Evolutionary conservation across 2,329 filamentous ascomycete species (phyloP).

Genomic region (Ophiostoma sp.): DNA sequence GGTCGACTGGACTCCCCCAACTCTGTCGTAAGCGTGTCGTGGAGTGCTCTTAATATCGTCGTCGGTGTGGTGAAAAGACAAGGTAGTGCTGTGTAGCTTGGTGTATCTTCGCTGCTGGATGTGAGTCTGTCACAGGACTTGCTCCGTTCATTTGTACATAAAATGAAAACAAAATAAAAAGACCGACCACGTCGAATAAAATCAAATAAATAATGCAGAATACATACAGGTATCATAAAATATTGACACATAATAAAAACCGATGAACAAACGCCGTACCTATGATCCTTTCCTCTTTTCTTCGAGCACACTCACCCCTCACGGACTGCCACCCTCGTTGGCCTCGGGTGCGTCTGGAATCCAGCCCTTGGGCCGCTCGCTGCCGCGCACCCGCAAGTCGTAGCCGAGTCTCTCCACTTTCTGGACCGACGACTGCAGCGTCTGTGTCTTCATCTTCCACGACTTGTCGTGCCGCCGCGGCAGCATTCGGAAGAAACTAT

Average conservation of each 20-base stretch:
- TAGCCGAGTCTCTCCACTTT: conserved; percentile 94
- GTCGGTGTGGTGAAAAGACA: background rate
- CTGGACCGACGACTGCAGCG: conserved; percentile 83
- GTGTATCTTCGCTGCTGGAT: background rate
- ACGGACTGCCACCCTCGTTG: conserved; percentile 4
- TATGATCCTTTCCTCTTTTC: background rate
- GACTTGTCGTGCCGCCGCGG: conserved; percentile 57
- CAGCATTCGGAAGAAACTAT: conserved; percentile 74
- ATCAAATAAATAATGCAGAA: background rate
- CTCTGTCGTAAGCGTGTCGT: conserved; percentile 35
- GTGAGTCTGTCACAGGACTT: background rate
- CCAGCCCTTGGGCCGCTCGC: conserved; percentile 89
- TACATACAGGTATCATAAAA: background rate
- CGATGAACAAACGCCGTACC: background rate
- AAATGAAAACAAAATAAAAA: background rate
- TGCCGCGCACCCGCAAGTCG: conserved; percentile 80
- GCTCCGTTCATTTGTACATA: conserved; percentile 13
- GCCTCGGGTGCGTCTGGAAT: conserved; percentile 65
- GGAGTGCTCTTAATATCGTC: background rate
- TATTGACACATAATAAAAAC: background rate
- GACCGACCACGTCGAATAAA: background rate
- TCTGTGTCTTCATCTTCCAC: conserved; percentile 76
- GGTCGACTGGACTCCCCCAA: conserved; percentile 45
- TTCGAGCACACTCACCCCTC: background rate
- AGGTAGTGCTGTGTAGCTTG: background rate